Base-by-base conservation (phyloP, 352 stramenopile genomes). In the Globisporangium viniferum region DNA sequence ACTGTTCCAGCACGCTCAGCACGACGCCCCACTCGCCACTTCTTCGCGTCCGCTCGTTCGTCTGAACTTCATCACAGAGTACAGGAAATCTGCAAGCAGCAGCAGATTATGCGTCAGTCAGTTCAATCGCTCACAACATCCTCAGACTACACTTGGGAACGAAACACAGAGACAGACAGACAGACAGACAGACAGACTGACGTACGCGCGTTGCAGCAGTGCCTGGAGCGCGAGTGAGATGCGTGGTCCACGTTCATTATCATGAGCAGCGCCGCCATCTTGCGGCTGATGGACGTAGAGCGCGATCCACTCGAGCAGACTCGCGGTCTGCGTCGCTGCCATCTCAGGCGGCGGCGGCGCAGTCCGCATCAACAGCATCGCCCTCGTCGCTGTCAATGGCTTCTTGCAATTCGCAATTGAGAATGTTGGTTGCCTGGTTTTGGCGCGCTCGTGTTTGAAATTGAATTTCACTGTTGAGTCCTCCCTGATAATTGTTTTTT, bases 1-100 rank as follows among this genome's bases (percentile, higher is more conserved):
- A 90, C 6, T 64, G 67, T 57, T 90, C 81, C 2, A 83, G 66
- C 24, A 79, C 31, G 4, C 49, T 6, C 24, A 77, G 15, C 3
- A 73, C 53, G 44, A 59, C 58, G 9, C 8, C 20, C 76, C 76
- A 82, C 36, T 64, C 70, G 20, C 74, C 66, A 39, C 35, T 8
- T 24, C 22, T 48, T 27, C n/a, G 10, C 33, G 22, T 15, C 0
- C 3, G 20, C 10, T 35, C n/a, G 6, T 31, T 36, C 20, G 51
- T 39, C 8, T 61, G 46, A 22, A 59, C 53, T 8, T 77, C 76
- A 4, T 72, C 59, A n/a, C 62, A 77, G 8, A 80, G 66, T 39
- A 29, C 39, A 8, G 73, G 73, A 49, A 82, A 77, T 1, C 76
- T 82, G 18, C 35, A 53, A n/a, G 9, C 5, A 31, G 4, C 41